These are phyloP conservation scores for Phytophthora parvispora DNA, from an alignment of 352 stramenopile species.

Conservation along the genomic window DNA sequence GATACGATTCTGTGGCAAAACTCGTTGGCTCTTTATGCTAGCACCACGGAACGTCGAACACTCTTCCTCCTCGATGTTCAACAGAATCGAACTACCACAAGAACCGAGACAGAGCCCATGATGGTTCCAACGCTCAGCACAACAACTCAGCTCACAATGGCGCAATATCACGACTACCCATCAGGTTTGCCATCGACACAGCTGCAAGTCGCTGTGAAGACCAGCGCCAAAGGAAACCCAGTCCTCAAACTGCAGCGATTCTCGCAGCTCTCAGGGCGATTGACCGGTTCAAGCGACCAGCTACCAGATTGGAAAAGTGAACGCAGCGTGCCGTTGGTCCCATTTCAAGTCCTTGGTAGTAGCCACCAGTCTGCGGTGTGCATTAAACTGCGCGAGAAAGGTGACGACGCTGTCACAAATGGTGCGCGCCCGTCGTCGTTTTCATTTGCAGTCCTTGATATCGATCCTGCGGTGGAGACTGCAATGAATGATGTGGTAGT, in stretches of 20 bases:
- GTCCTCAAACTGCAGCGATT: conserved; percentile 63
- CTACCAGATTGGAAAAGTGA: conserved; percentile 73
- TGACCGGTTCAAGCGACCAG: conserved; percentile 46
- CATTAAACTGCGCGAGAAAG: conserved; percentile 58
- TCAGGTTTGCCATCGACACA: conserved; percentile 47
- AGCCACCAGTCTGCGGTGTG: conserved; percentile 54
- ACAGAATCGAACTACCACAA: conserved; percentile 2
- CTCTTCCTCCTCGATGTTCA: conserved; percentile 36
- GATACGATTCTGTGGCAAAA: conserved; percentile 34
- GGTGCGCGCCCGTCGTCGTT: conserved; percentile 17
- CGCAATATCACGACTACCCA: conserved; percentile 79
- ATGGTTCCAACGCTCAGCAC: conserved; percentile 27
- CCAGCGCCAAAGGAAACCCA: conserved; percentile 26
- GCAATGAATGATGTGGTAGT: conserved; percentile 19
- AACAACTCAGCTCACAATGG: conserved; percentile 55
- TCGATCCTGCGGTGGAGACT: conserved; percentile 20
- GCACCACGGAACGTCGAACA: conserved; percentile 19
- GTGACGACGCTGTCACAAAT: conserved; percentile 20
- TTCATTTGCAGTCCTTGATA: conserved; percentile 61
- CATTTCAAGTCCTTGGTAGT: conserved; percentile 57
- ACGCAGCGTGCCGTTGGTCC: conserved; percentile 52
- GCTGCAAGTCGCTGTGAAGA: conserved; percentile 48
- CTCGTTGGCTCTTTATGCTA: conserved; percentile 37
- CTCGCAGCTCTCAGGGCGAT: conserved; percentile 49
- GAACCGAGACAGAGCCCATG: conserved; percentile 10